phyloP scores from a whole-genome alignment of 345 rosid genomes.

The Acer yangbiense region DNA sequence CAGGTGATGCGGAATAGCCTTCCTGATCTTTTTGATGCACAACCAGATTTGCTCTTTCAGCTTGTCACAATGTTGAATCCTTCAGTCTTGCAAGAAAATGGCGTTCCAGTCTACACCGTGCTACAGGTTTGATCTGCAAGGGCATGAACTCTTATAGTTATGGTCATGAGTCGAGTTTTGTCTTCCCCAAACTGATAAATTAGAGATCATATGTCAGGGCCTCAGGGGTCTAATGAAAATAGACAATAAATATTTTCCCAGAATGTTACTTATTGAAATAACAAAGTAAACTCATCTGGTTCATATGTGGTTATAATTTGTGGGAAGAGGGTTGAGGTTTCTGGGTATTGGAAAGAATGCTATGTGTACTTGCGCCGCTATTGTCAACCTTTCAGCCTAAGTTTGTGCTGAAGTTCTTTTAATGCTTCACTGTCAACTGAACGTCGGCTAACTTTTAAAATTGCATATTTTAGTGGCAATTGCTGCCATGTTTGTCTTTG shows the following conservation, averaged over 20 bases:
- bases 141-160: background rate
- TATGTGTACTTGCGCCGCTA: background rate
- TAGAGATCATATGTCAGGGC: background rate
- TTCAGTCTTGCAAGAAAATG: constrained; percentile 75
- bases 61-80: constrained; percentile 98
- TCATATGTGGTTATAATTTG: constrained; percentile 7
- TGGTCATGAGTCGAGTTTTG: background rate
- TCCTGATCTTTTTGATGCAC: constrained; percentile 97
- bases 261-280: background rate
- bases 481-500: constrained; percentile 1
- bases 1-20: constrained; percentile 88
- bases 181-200: background rate
- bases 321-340: background rate
- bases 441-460: constrained; percentile 6
- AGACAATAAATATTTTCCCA: background rate
- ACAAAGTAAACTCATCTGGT: background rate
- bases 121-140: constrained; percentile 67
- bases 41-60: constrained; percentile 96
- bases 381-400: background rate
- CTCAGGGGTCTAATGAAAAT: background rate
- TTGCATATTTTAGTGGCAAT: background rate
- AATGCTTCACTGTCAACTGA: background rate
- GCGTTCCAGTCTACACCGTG: constrained; percentile 85
- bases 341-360: background rate
- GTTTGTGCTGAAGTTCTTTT: background rate